A percentile compares a stretch with the other conserved stretches of the same genome.
These are phyloP conservation scores for Lactarius indigo DNA, from an alignment of 768 basidiomycete species.

Conservation along the genomic window DNA sequence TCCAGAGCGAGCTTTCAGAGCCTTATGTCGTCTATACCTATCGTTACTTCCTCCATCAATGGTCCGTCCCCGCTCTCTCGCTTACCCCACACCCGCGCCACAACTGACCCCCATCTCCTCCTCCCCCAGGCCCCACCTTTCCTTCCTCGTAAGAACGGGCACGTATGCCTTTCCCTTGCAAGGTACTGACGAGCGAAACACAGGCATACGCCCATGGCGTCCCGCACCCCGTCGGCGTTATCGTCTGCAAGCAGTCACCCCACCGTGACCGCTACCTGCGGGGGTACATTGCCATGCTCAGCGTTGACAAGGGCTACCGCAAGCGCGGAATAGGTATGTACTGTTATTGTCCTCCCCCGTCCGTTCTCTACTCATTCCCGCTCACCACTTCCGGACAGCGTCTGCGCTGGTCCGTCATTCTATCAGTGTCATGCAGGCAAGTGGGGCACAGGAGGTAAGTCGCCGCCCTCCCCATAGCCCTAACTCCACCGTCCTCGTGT, in stretches of 20 bases:
- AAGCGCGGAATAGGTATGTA: conserved; percentile 99
- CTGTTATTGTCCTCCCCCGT: conserved; percentile 42
- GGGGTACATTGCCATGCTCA: conserved; percentile 98
- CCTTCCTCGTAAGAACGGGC: conserved; percentile 57
- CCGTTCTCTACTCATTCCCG: neutral
- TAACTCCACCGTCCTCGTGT: conserved; percentile 9
- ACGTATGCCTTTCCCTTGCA: neutral
- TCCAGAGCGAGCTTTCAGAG: conserved; percentile 90
- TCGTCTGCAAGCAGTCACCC: conserved; percentile 95
- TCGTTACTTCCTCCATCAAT: conserved; percentile 93
- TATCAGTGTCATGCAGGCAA: conserved; percentile 76
- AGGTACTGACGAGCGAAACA: neutral
- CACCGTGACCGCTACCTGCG: conserved; percentile 74
- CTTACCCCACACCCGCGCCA: conserved; percentile 20
- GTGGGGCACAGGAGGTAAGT: conserved; percentile 82
- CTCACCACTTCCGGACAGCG: conserved; percentile 46
- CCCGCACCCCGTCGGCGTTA: conserved; percentile 72
- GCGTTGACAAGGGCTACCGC: conserved; percentile 77
- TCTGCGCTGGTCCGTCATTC: conserved; percentile 81
- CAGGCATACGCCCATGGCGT: conserved; percentile 18
- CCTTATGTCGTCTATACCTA: conserved; percentile 97
- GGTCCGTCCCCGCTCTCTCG: conserved; percentile 57
- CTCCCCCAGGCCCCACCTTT: conserved; percentile 74
- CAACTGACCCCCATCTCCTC: conserved; percentile 28
- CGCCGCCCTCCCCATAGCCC: conserved; percentile 18